Conservation (phyloP, 140 eudicot species). For the Erigeron philadelphicus region DNA sequence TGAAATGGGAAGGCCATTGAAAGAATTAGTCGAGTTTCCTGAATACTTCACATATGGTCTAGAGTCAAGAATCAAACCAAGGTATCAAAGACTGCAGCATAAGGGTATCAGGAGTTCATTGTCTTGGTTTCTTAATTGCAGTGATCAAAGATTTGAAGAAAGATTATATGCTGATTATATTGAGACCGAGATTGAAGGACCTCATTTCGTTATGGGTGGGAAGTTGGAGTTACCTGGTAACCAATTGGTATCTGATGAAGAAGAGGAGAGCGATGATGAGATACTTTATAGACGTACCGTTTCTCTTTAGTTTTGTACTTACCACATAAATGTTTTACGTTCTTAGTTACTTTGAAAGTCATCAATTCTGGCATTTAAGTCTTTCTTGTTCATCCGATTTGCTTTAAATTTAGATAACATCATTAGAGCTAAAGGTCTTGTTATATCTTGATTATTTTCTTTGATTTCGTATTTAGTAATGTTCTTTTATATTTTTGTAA, state of each 20-base stretch:
- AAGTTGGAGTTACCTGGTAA: slow-evolving; percentile 70
- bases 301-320: slow-evolving; percentile 42
- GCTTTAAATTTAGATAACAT: too few relatives aligned
- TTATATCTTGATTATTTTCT: too few relatives aligned
- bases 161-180: slow-evolving; percentile 61
- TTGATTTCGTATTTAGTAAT: too few relatives aligned
- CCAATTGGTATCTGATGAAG: slow-evolving; percentile 62
- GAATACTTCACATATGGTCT: slow-evolving; percentile 86
- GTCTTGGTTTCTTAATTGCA: slow-evolving; percentile 88
- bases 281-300: slow-evolving; percentile 83
- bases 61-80: slow-evolving; percentile 83
- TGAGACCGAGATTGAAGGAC: slow-evolving; percentile 66
- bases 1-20: slow-evolving; percentile 82
- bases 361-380: too few relatives aligned
- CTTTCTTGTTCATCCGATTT: too few relatives aligned
- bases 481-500: too few relatives aligned
- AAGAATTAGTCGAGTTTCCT: slow-evolving; percentile 86
- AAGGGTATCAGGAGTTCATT: slow-evolving; percentile 73
- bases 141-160: slow-evolving; percentile 89
- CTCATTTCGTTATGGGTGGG: slow-evolving; percentile 80
- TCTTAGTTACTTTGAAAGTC: too few relatives aligned
- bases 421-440: too few relatives aligned
- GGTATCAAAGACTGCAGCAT: slow-evolving; percentile 62
- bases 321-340: too few relatives aligned
- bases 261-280: slow-evolving; percentile 95